These are phyloP conservation scores for Xylaria sp. DNA, from an alignment of 2,329 filamentous ascomycete species.

Conservation along the genomic window DNA sequence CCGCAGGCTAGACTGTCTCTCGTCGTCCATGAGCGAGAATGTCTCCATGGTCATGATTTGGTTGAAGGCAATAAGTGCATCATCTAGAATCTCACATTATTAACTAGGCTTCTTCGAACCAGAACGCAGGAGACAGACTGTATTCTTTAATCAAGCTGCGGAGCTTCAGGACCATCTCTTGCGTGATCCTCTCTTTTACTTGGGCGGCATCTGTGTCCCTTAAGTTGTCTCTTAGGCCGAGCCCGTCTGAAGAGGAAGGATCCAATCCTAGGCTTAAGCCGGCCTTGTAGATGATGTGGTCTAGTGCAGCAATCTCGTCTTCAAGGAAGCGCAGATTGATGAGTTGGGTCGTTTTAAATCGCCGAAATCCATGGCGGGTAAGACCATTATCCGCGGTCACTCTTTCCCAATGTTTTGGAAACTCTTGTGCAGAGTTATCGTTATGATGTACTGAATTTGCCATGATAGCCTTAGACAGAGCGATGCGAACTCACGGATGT, in stretches of 20 bases:
- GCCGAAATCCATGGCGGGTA: constrained; percentile 44
- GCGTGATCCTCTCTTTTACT: constrained; percentile 46
- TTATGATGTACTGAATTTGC: too few species aligned
- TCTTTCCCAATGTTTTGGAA: constrained; percentile 38
- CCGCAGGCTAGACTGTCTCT: constrained; percentile 17
- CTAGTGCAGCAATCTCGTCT: background rate
- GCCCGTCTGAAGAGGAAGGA: background rate
- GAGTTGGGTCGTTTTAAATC: constrained; percentile 48
- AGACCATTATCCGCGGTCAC: constrained; percentile 41
- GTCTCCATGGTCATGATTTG: constrained; percentile 45
- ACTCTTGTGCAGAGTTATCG: background rate
- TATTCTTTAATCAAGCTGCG: constrained; percentile 12
- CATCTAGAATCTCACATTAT: constrained; percentile 47
- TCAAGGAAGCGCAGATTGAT: constrained; percentile 33
- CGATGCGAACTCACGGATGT: too few species aligned
- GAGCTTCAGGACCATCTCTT: constrained; percentile 3
- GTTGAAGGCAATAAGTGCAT: constrained; percentile 43
- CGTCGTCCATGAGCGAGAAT: constrained; percentile 38
- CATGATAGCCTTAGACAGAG: too few species aligned
- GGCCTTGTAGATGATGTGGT: background rate
- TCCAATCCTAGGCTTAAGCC: background rate
- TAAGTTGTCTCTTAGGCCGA: background rate
- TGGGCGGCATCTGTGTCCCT: constrained; percentile 35
- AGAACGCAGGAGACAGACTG: constrained; percentile 7
- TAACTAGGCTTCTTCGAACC: too few species aligned